A percentile compares a stretch with the other conserved stretches of the same genome.
Conservation (phyloP, 208 protist species). For the Trypanosoma mega region DNA sequence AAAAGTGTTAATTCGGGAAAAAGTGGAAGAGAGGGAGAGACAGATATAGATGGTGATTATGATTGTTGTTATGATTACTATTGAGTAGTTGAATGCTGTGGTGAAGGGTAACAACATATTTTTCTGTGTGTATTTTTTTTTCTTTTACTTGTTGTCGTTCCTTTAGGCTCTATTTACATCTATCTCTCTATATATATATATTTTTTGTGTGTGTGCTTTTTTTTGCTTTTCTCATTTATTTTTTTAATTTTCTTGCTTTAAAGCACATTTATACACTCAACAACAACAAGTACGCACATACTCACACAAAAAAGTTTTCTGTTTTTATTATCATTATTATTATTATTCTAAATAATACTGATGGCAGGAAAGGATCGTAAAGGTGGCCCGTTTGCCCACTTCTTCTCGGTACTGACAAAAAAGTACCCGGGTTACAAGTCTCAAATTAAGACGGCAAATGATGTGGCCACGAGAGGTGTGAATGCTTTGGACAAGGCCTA, state of each 20-base stretch:
- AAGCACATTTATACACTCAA: background rate
- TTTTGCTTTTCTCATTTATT: constrained; percentile 7
- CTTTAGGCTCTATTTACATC: background rate
- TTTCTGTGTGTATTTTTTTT: too few species aligned
- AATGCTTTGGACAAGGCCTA: constrained; percentile 24
- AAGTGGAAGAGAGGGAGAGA: too few species aligned
- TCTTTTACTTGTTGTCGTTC: background rate
- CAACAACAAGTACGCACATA: background rate
- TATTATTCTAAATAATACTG: too few species aligned
- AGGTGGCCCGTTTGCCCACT: constrained; percentile 28
- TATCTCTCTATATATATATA: constrained; percentile 13
- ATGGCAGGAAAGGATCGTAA: too few species aligned
- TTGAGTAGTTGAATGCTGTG: too few species aligned
- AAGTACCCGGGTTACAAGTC: constrained; percentile 48
- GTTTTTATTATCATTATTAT: background rate
- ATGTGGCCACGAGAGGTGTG: constrained; percentile 21
- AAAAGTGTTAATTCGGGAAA: background rate
- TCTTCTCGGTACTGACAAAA: constrained; percentile 42
- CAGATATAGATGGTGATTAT: too few species aligned
- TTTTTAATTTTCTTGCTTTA: constrained; percentile 27
- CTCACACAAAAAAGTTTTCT: background rate
- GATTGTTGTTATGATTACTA: too few species aligned
- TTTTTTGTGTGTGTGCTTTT: background rate
- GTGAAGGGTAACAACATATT: too few species aligned
- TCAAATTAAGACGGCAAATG: constrained; percentile 26